Percentiles rank a stretch among this genome's conserved stretches.
These are phyloP conservation scores for Mucor mucedo DNA, from an alignment of 371 early-diverging fungal genomes.

Conservation along the genomic window DNA sequence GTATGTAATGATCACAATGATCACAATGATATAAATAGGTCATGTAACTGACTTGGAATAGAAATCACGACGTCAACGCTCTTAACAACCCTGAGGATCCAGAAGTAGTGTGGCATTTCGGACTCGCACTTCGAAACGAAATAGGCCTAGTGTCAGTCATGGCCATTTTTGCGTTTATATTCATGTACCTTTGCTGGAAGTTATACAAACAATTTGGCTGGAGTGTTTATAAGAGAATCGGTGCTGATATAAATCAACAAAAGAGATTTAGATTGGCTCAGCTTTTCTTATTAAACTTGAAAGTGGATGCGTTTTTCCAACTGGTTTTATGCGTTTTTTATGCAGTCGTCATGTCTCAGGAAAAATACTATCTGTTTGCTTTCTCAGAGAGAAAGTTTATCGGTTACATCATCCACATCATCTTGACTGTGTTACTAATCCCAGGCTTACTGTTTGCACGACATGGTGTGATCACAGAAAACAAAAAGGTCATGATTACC, in stretches of 20 bases:
- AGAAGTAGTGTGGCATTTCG: conserved; percentile 25
- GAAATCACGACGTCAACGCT: conserved; percentile 28
- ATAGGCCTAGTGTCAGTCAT: conserved; percentile 37
- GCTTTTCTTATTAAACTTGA: conserved; percentile 42
- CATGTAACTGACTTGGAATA: conserved; percentile 8
- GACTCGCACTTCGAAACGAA: conserved; percentile 40
- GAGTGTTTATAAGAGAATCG: conserved; percentile 52
- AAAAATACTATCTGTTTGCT: conserved; percentile 36
- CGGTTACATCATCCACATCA: conserved; percentile 47
- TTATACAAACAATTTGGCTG: conserved; percentile 52
- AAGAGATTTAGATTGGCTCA: conserved; percentile 44
- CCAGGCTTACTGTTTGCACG: conserved; percentile 47
- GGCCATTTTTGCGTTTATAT: conserved; percentile 31
- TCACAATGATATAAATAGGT: not conserved
- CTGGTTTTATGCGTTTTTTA: conserved; percentile 52
- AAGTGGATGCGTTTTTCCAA: conserved; percentile 56
- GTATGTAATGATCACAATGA: conserved; percentile 26
- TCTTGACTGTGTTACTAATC: conserved; percentile 42
- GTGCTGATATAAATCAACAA: conserved; percentile 51
- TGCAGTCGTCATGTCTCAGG: conserved; percentile 52
- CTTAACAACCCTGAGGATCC: conserved; percentile 16
- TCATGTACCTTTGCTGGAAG: conserved; percentile 36
- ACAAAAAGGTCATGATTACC: conserved; percentile 34
- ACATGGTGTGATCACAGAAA: conserved; percentile 40
- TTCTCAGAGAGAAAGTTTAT: conserved; percentile 21